A percentile compares a stretch with the other conserved stretches of the same genome.
Conservation (phyloP, 306 rosid species). For the Vigna radiata region DNA sequence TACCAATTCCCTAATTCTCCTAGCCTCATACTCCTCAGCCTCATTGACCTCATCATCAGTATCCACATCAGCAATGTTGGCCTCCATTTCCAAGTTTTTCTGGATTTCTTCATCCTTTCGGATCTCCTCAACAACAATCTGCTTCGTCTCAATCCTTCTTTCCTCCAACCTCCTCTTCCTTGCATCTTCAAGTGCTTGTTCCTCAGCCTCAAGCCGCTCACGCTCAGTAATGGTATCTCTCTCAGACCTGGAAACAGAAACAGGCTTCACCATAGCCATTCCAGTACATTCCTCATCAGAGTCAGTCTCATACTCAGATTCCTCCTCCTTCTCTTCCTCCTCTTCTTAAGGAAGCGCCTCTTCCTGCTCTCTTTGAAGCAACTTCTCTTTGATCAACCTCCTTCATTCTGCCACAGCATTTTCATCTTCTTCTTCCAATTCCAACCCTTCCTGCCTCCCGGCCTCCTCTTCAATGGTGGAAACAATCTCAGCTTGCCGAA, state of each 20-base stretch:
- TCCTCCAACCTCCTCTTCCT: constrained; percentile 80
- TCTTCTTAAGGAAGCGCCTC: constrained; percentile 79
- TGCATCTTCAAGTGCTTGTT: constrained; percentile 75
- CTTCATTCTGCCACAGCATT: constrained; percentile 86
- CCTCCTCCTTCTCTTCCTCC: constrained; percentile 85
- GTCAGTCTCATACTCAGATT: constrained; percentile 91
- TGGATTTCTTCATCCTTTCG: constrained; percentile 87
- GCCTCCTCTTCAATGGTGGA: constrained; percentile 91
- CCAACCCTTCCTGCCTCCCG: constrained; percentile 85
- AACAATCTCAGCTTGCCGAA: constrained; percentile 93
- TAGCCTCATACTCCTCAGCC: constrained; percentile 96
- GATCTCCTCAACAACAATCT: constrained; percentile 93
- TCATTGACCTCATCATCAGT: constrained; percentile 96
- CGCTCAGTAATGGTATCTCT: constrained; percentile 95
- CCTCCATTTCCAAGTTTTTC: constrained; percentile 85
- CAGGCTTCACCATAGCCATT: constrained; percentile 93
- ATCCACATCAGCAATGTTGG: constrained; percentile 88
- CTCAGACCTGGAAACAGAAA: constrained; percentile 91
- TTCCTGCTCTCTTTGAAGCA: constrained; percentile 86
- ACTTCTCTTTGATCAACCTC: constrained; percentile 69
- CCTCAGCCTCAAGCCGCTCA: constrained; percentile 92
- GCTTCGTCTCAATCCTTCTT: constrained; percentile 85
- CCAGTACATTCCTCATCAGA: constrained; percentile 88
- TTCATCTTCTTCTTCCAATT: constrained; percentile 78
- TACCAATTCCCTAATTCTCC: constrained; percentile 92